Conservation (phyloP, 2,329 filamentous ascomycete genomes). For the Aspergillus costaricaensis region DNA sequence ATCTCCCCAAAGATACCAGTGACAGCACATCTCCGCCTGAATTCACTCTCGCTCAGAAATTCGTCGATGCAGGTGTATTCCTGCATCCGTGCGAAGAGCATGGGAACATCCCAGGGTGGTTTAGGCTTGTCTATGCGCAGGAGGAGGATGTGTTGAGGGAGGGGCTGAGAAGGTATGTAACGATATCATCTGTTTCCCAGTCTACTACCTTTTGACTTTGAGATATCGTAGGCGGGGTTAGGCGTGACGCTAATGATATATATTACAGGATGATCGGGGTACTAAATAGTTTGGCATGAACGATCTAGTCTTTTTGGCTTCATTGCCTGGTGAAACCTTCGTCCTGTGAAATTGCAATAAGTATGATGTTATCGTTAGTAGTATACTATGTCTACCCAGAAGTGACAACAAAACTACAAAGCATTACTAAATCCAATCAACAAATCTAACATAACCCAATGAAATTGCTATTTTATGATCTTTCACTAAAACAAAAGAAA, state of each 20-base stretch:
- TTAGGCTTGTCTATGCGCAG: constrained; percentile 55
- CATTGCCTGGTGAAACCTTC: too few species aligned
- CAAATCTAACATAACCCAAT: constrained; percentile 11
- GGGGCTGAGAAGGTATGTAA: constrained; percentile 34
- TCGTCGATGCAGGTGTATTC: constrained; percentile 53
- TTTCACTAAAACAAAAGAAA: neutral
- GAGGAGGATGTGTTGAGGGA: constrained; percentile 38
- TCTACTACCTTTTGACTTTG: too few species aligned
- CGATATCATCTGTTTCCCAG: too few species aligned
- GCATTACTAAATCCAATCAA: neutral
- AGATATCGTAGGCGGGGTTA: neutral
- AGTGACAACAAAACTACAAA: too few species aligned
- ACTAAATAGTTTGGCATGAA: neutral
- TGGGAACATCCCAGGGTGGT: constrained; percentile 53
- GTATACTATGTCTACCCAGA: too few species aligned
- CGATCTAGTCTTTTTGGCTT: too few species aligned
- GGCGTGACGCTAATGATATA: neutral
- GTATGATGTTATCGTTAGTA: too few species aligned
- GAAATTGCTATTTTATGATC: constrained; percentile 9
- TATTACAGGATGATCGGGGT: neutral
- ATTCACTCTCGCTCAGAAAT: constrained; percentile 47
- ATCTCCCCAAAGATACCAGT: constrained; percentile 29
- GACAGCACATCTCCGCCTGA: constrained; percentile 36
- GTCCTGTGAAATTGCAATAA: neutral
- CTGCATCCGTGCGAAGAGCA: constrained; percentile 52